Evolutionary conservation across 352 stramenopile genomes (phyloP).

Genomic region (Phytopythium ostracodes): DNA sequence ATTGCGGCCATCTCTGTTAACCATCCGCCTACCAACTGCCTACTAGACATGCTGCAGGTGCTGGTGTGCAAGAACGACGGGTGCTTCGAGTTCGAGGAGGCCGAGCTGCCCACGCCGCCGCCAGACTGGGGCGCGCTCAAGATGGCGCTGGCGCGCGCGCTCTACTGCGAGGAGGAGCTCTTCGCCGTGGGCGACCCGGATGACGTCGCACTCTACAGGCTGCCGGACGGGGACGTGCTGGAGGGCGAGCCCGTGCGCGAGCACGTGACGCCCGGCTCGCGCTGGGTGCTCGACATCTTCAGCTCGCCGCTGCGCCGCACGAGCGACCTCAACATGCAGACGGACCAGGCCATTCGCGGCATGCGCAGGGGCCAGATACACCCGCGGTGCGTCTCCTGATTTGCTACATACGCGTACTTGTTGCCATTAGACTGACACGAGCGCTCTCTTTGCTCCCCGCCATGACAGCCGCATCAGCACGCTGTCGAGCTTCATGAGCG

Average conservation of each 20-base stretch:
- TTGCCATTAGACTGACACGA: neutral
- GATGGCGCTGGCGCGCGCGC: constrained; percentile 42
- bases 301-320: constrained; percentile 41
- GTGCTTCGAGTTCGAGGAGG: constrained; percentile 61
- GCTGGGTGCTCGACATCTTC: constrained; percentile 82
- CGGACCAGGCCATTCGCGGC: constrained; percentile 46
- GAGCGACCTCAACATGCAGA: constrained; percentile 52
- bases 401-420: neutral
- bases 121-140: constrained; percentile 46
- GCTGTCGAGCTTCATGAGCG: constrained; percentile 7
- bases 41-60: constrained; percentile 48
- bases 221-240: constrained; percentile 38
- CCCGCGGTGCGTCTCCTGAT: constrained; percentile 5
- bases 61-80: constrained; percentile 81
- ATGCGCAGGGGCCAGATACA: constrained; percentile 27
- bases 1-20: neutral
- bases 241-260: constrained; percentile 18
- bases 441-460: neutral
- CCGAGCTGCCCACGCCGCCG: constrained; percentile 21
- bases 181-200: constrained; percentile 51
- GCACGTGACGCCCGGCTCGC: constrained; percentile 36
- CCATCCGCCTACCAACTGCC: no score
- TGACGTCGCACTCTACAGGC: constrained; percentile 59
- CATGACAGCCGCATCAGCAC: constrained; percentile 17
- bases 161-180: constrained; percentile 74